Evolutionary conservation across 768 basidiomycete genomes (phyloP), one percentile per base, ranked within the genome.

Genomic region (Xerocomellus amylosporus): DNA sequence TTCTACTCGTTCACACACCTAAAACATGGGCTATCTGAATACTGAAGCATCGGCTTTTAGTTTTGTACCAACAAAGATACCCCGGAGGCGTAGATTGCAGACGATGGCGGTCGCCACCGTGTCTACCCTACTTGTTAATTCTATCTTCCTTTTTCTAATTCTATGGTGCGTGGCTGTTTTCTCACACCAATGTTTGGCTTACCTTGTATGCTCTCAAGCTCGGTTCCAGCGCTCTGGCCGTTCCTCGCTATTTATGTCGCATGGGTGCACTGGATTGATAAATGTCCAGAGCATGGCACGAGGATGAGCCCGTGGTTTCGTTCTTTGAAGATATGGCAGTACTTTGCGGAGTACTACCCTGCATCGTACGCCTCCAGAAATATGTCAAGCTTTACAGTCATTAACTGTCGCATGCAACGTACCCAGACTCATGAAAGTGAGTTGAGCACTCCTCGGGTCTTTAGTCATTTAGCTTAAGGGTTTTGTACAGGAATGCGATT

Each of bases 261-360:
- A 28, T 99, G 94, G 94, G 77, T 86, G 14, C 68, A 73, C 15
- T 86, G 77, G 69, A 76, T 92, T 53, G 97, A 98, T 71, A 74
- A 76, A 15, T 86, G 86, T 45, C 90, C 93, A 0, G 86, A 88
- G 56, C 65, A 77, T 45, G 80, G 97, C 51, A 82, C 91, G 53
- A 68, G 93, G 33, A 77, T 85, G 30, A 87, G 81, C 58, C 76
- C 76, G 22, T 93, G 88, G 90, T 82, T 91, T 56, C 80, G 93
- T 28, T 79, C 79, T 8, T 64, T 77, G 58, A 73, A 76, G 41
- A 80, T 91, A 59, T 98, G 93, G 93, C 82, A 75, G 65, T 93
- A 93, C 65, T 98, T 96, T 75, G 91, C 93, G 20, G 89, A 90
- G 56, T 90, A 93, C 70, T 94, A 93, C 63, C 92, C 92, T 62